phyloP scores from a whole-genome alignment of 768 basidiomycete species.

The Macrolepiota fuliginosa region DNA sequence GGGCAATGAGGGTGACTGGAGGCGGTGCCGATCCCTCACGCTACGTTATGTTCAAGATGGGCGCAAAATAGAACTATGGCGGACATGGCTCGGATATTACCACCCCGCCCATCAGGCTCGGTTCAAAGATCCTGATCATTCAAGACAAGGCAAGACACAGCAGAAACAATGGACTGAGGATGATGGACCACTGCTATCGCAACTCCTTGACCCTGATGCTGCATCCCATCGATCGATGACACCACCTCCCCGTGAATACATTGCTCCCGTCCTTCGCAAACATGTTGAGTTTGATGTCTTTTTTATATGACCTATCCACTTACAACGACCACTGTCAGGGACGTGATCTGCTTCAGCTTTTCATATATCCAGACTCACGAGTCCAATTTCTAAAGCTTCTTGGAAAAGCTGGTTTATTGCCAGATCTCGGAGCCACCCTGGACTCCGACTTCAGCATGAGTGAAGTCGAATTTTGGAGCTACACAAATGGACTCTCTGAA shows the following conservation, averaged over 20 bases:
- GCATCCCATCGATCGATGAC: slow-evolving; percentile 21
- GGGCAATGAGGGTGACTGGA: slow-evolving; percentile 53
- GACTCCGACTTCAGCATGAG: slow-evolving; percentile 28
- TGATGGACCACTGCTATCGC: slow-evolving; percentile 29
- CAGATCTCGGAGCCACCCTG: slow-evolving; percentile 30
- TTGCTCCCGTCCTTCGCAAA: slow-evolving; percentile 50
- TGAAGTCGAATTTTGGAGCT: slow-evolving; percentile 72
- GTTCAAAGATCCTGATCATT: slow-evolving; percentile 15
- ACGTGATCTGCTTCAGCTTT: slow-evolving; percentile 50
- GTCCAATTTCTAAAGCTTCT: slow-evolving; percentile 61
- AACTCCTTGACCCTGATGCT: slow-evolving; percentile 22
- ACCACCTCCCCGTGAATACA: slow-evolving; percentile 35
- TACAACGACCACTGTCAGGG: slow-evolving; percentile 38
- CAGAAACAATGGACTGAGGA: slow-evolving; percentile 49
- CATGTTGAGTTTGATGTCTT: slow-evolving; percentile 45
- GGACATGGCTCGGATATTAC: slow-evolving; percentile 57
- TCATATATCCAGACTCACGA: slow-evolving; percentile 77
- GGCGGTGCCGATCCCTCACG: slow-evolving; percentile 51
- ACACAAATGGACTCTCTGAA: slow-evolving; percentile 29
- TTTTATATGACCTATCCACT: not conserved
- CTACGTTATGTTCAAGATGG: slow-evolving; percentile 60
- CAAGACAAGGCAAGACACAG: slow-evolving; percentile 30
- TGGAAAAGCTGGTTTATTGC: slow-evolving; percentile 40
- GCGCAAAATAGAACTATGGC: slow-evolving; percentile 75
- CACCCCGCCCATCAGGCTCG: slow-evolving; percentile 24